Evolutionary conservation across 2,329 filamentous ascomycete genomes (phyloP), one percentile per base, ranked within the genome.

Genomic region (Fusarium sp.): DNA sequence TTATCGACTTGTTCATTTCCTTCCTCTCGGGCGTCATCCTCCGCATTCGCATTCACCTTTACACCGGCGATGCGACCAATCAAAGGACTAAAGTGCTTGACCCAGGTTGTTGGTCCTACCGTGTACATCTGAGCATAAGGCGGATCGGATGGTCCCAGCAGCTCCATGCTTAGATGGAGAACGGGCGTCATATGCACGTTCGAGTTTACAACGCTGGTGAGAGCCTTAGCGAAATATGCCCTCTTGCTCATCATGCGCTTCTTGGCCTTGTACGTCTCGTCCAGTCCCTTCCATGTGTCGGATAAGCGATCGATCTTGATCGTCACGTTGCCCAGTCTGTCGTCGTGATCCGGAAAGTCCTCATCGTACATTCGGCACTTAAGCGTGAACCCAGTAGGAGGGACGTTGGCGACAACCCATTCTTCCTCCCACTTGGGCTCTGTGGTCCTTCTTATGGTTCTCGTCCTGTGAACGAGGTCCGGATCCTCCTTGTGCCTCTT

Each of bases 311-410:
- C 83, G 0, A 93, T 90, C 20, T 89, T 83, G 63, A 98, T 85
- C 56, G 94, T 94, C 5, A 94, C 94, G 79, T 96, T 97, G 13
- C 96, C 96, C 22, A 98, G 87, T 29, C 94, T 89, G 83, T 98
- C 96, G 79, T 98, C 93, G 74, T 93, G 90, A 80, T 98, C 94
- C 2, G 92, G 90, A 37, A 92, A 91, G 82, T 98, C 96, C 81
- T 98, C 96, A 79, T 98, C 96, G 83, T 95, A 97, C 20, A 98
- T 84, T 62, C 94, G 89, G 70, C 94, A 94, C 81, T 98, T 98
- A 76, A 98, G 87, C 66, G 88, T 89, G 84, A 98, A 97, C 5
- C 95, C 95, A 0, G 89, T 90, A 0, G 91, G 86, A 0, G 96
- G 95, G 2, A 98, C 89, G 76, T 98, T 97, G 70, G 94, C 94